phyloP scores from a whole-genome alignment of 176 grass and related monocot species.

The Puya raimondii region DNA sequence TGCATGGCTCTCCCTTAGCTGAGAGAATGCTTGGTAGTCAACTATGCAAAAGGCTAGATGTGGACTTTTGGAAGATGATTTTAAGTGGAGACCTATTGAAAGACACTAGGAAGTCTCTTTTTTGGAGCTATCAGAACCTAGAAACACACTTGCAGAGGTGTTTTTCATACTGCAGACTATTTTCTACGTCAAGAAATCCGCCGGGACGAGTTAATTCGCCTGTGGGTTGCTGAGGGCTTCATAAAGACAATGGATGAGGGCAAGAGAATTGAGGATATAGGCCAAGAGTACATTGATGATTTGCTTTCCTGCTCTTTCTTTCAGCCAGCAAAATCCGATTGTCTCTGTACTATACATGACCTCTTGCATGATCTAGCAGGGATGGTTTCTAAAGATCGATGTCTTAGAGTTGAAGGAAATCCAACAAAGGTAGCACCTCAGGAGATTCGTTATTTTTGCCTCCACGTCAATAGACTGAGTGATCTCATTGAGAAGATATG shows the following conservation, averaged over 20 bases:
- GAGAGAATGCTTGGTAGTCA: slow-evolving; percentile 3
- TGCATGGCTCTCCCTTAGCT: slow-evolving; percentile 17
- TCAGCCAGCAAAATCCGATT: neutral
- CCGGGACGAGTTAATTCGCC: neutral
- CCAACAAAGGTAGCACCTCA: no score
- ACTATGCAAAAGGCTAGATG: neutral
- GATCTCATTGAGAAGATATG: no score
- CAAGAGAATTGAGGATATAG: neutral
- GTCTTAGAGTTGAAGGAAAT: no score
- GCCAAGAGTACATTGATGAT: slow-evolving; percentile 9
- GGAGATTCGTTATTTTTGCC: no score
- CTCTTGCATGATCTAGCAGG: no score
- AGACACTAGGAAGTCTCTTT: slow-evolving; percentile 19
- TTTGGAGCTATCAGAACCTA: slow-evolving; percentile 28
- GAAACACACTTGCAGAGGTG: slow-evolving; percentile 14
- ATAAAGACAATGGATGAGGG: neutral
- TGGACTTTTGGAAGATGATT: slow-evolving; percentile 11
- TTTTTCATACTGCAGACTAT: slow-evolving; percentile 28
- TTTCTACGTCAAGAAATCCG: slow-evolving; percentile 6
- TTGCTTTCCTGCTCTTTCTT: slow-evolving; percentile 8
- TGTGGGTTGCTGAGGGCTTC: slow-evolving; percentile 11
- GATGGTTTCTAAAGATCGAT: no score
- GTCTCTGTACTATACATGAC: no score
- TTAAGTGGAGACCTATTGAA: slow-evolving; percentile 1
- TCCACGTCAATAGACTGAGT: no score